These are phyloP conservation scores for Cercospora zeae-maydis DNA, from an alignment of 2,329 filamentous ascomycete species.

Conservation along the genomic window DNA sequence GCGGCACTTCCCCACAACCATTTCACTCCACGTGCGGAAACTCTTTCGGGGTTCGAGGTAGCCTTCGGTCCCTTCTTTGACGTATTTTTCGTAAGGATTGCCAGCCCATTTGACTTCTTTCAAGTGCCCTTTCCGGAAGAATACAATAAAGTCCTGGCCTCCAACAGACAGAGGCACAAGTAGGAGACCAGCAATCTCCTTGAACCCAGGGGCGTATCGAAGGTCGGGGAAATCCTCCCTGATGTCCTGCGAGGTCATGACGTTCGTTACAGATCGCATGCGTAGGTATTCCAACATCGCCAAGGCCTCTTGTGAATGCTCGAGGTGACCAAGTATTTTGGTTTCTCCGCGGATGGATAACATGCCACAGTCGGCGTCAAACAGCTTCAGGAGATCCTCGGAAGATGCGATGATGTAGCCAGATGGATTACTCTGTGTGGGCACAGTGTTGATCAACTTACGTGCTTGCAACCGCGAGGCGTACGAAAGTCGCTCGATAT, in stretches of 20 bases:
- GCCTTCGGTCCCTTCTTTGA: slow-evolving; percentile 67
- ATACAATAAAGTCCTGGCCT: slow-evolving; percentile 82
- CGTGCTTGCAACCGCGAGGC: slow-evolving; percentile 78
- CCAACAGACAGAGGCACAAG: slow-evolving; percentile 75
- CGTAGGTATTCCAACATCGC: slow-evolving; percentile 82
- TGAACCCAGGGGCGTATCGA: slow-evolving; percentile 73
- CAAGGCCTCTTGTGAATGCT: slow-evolving; percentile 76
- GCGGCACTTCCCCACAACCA: slow-evolving; percentile 72
- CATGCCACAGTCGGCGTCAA: slow-evolving; percentile 82
- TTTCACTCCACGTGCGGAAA: slow-evolving; percentile 79
- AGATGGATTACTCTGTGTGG: slow-evolving; percentile 75
- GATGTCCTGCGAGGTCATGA: slow-evolving; percentile 75
- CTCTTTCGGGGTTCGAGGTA: slow-evolving; percentile 75
- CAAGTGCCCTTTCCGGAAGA: slow-evolving; percentile 75
- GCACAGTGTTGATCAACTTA: slow-evolving; percentile 81
- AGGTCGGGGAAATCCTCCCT: slow-evolving; percentile 75
- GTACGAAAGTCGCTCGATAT: slow-evolving; percentile 84
- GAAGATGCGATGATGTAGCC: slow-evolving; percentile 89
- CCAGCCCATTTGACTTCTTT: slow-evolving; percentile 81
- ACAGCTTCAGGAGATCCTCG: slow-evolving; percentile 76
- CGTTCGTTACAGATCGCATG: slow-evolving; percentile 68
- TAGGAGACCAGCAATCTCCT: slow-evolving; percentile 70
- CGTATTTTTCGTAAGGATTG: slow-evolving; percentile 76
- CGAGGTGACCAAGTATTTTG: slow-evolving; percentile 72
- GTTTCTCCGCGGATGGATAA: slow-evolving; percentile 84